Evolutionary conservation across 306 rosid species (phyloP), one percentile per base, ranked within the genome.

Genomic region (Lathyrus aphaca): DNA sequence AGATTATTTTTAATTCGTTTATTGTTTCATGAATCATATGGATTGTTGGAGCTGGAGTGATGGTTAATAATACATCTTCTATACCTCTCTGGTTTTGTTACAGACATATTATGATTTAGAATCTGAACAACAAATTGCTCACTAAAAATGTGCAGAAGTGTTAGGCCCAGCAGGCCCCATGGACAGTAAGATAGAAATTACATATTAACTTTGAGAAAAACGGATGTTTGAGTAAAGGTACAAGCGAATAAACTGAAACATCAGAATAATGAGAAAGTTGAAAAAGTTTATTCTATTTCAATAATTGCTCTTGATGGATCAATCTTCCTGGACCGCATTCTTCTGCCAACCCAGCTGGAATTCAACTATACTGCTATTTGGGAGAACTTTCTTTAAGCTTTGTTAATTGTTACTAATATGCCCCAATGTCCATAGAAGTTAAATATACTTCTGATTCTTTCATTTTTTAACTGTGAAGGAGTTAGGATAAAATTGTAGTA

Each of bases 241-340:
- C 10, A 11, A 55, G 35, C 48, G 74, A 75, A 59, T 50, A 40
- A 58, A 37, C 40, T 57, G 75, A 71, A 66, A 62, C 55, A 23
- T 60, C 21, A 15, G 38, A 57, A 71, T 65, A 49, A 58, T 25
- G 50, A 9, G 14, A 49, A 30, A 23, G n/a, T 42, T 30, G 54
- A 44, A 35, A 39, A 30, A 25, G 29, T n/a, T 44, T 68, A 54
- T 35, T 18, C 43, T 15, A 21, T 18, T 53, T 45, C 38, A 65
- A 57, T 69, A 69, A 68, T 39, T 77, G 57, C 45, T 73, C 19
- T 18, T 19, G 50, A 54, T 30, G 56, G 57, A 23, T 49, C 37
- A 64, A 38, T 68, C 56, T 55, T 61, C 43, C 74, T 77, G 60
- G 59, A 30, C 68, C 67, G 27, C 51, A 56, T 61, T 67, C 60